Conservation (phyloP, 768 basidiomycete genomes). For the Amanita inopinata region DNA sequence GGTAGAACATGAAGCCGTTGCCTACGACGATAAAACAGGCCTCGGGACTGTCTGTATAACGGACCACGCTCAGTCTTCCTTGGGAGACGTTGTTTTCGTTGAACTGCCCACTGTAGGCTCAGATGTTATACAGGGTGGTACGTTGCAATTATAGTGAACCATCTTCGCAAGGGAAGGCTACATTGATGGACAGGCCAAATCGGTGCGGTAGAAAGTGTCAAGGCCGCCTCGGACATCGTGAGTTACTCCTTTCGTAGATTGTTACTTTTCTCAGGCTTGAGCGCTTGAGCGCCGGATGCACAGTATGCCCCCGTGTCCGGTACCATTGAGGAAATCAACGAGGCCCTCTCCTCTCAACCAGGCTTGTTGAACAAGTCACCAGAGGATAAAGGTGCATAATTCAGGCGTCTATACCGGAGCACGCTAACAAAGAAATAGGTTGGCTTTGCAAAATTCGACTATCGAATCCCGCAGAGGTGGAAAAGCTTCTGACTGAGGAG, state of each 20-base stretch:
- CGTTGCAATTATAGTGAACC: conserved; percentile 21
- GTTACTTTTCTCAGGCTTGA: conserved; percentile 11
- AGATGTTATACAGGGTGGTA: conserved; percentile 64
- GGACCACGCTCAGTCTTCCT: conserved; percentile 79
- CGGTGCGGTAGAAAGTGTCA: conserved; percentile 93
- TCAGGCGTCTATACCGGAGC: no score
- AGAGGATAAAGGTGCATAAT: conserved; percentile 77
- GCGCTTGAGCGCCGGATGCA: neutral
- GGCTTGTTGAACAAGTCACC: conserved; percentile 83
- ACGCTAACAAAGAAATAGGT: conserved; percentile 45
- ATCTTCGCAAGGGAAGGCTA: neutral
- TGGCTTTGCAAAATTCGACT: conserved; percentile 95
- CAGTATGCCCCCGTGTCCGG: conserved; percentile 94
- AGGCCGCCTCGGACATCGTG: conserved; percentile 93
- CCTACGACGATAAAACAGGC: conserved; percentile 67
- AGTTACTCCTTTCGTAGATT: conserved; percentile 10
- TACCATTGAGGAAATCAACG: conserved; percentile 71
- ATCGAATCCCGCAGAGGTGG: conserved; percentile 69
- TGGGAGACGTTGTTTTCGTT: conserved; percentile 97
- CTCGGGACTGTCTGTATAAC: conserved; percentile 82
- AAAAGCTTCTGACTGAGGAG: conserved; percentile 61
- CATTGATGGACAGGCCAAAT: conserved; percentile 48
- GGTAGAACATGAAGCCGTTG: conserved; percentile 78
- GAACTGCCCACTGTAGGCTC: conserved; percentile 69
- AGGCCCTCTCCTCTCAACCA: conserved; percentile 53